Evolutionary conservation across 495 filamentous ascomycete species (phyloP), one percentile per base, ranked within the genome.

Genomic region (Penicillium malachiteum): DNA sequence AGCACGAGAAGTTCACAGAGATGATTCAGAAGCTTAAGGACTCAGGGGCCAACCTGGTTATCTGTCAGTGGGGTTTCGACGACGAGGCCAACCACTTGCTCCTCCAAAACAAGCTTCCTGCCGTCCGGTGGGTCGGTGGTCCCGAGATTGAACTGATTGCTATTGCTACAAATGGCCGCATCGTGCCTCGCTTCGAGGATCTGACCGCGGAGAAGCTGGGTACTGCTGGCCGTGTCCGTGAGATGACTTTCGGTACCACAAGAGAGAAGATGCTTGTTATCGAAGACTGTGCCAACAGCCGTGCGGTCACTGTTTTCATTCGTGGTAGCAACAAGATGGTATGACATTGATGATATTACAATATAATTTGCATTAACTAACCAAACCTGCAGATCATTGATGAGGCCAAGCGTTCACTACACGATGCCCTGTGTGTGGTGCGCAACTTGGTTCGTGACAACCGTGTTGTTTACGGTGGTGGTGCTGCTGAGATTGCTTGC

Each of bases 291-390:
- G 94, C 95, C 68, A 97, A 99, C 78, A 96, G 91, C 47, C 83
- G 94, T 55, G 94, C 94, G 31, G 94, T 97, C 44, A 99, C 94
- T 0, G 84, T 94, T 41, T 99, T 99, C 68, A 87, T 99, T 44
- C 80, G 94, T 69, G 94, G 94, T 61, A 96, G 91, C 79, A 99
- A 99, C 82, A 99, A 97, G 82, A 99, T 99, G 94, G 91, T 92
- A 67, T 66, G 79, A 70, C 57, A 43, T 41, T 1, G 2, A 44
- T 14, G 10, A n/a, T 18, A 34, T 30, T n/a, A 26, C 18, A 18
- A 6, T 21, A 50, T 53, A 13, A 40, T 16, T 21, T 16, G 38
- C 6, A 10, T 3, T 35, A 37, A 17, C 55, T 62, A 52, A 58
- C 33, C 12, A 34, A 6, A 12, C 38, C 26, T 33, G 38, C 59